These are phyloP conservation scores for Eucalyptus virginea DNA, from an alignment of 345 rosid genomes.

Conservation along the genomic window DNA sequence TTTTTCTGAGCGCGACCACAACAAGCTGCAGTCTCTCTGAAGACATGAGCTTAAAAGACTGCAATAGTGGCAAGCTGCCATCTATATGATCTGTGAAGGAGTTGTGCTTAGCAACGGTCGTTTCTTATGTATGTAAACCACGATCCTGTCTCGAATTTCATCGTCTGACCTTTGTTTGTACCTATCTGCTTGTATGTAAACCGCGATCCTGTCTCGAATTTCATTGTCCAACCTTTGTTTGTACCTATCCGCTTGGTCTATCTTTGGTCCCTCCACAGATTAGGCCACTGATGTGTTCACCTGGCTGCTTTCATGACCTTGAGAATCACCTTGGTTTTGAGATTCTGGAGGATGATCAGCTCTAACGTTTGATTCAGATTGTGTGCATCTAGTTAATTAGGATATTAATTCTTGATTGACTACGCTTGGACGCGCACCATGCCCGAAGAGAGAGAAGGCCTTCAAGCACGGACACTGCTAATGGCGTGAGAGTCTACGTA, in stretches of 20 bases:
- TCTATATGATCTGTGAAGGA: background rate
- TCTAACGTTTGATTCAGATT: background rate
- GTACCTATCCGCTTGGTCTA: background rate
- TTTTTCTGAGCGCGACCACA: background rate
- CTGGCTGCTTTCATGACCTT: background rate
- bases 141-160: background rate
- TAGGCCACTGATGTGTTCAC: background rate
- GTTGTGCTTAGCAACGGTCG: background rate
- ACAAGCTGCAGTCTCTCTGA: background rate
- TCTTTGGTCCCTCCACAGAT: background rate
- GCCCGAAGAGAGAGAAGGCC: background rate
- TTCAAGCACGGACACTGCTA: background rate
- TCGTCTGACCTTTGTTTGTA: background rate
- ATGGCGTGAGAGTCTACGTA: background rate
- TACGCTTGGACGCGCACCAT: background rate
- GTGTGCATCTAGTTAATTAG: background rate
- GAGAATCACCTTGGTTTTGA: background rate
- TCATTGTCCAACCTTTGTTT: background rate
- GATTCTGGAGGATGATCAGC: background rate
- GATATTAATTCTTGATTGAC: background rate
- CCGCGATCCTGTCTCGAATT: background rate
- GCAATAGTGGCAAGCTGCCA: background rate
- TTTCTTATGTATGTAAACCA: background rate
- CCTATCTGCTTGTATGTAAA: background rate
- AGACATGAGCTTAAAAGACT: background rate